phyloP scores from a whole-genome alignment of 208 protist species.

The Entamoeba moshkovskii region DNA sequence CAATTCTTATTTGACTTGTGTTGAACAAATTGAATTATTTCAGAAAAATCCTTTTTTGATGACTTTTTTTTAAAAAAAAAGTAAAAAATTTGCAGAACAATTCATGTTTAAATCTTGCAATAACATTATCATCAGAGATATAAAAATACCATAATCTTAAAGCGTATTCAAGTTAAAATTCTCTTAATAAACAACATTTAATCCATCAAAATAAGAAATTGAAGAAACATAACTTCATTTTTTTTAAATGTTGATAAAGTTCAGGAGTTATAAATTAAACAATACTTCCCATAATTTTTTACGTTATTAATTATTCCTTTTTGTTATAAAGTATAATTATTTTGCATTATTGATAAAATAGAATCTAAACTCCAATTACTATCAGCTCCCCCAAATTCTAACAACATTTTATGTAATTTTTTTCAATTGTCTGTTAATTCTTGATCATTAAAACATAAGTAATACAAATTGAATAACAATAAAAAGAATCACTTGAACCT shows the following conservation, averaged over 20 bases:
- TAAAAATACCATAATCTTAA: not conserved
- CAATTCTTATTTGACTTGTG: too few species aligned
- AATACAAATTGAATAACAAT: too few species aligned
- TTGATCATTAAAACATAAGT: too few species aligned
- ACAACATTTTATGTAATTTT: not conserved
- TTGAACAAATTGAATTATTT: too few species aligned
- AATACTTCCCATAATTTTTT: not conserved
- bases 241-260: not conserved
- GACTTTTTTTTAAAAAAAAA: too few species aligned
- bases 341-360: not conserved
- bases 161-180: not conserved
- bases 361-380: not conserved
- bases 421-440: not conserved
- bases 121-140: not conserved
- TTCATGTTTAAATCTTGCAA: too few species aligned
- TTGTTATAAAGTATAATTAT: not conserved
- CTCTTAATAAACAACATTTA: not conserved
- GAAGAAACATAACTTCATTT: not conserved
- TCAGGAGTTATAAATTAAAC: not conserved
- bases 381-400: not conserved
- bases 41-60: too few species aligned
- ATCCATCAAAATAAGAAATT: constrained; percentile 1
- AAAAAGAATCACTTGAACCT: too few species aligned
- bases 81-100: too few species aligned
- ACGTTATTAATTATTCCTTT: not conserved